phyloP scores from a whole-genome alignment of 768 basidiomycete species.

The Boletus bicolor region DNA sequence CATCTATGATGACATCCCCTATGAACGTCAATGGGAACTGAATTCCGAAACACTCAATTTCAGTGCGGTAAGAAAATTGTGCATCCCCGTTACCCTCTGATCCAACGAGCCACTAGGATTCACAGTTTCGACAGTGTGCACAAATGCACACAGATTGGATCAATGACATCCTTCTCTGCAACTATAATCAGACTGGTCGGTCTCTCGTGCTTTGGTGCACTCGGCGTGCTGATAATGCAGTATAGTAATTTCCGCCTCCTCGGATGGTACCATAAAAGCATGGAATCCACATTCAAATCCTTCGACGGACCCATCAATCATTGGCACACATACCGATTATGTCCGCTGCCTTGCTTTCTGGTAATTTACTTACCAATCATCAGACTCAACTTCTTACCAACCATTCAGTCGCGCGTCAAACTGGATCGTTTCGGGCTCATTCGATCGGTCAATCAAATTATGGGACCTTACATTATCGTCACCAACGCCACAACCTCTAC shows the following conservation, averaged over 20 bases:
- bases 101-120: constrained; percentile 36
- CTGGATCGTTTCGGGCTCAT: constrained; percentile 92
- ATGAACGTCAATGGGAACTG: constrained; percentile 79
- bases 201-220: constrained; percentile 5
- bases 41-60: constrained; percentile 53
- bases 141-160: constrained; percentile 96
- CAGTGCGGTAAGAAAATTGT: constrained; percentile 42
- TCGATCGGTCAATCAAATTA: constrained; percentile 90
- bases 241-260: constrained; percentile 86
- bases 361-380: constrained; percentile 34
- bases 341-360: constrained; percentile 76
- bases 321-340: constrained; percentile 83
- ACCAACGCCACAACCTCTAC: constrained; percentile 47
- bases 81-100: neutral
- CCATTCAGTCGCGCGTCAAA: constrained; percentile 63
- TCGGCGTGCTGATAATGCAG: constrained; percentile 5
- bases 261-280: constrained; percentile 90
- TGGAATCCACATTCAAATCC: constrained; percentile 81
- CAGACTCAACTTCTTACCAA: constrained; percentile 11
- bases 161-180: constrained; percentile 90
- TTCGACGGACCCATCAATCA: constrained; percentile 56
- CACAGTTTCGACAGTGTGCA: constrained; percentile 80
- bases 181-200: constrained; percentile 83
- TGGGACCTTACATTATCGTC: constrained; percentile 74
- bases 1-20: constrained; percentile 40